These are phyloP conservation scores for Penicillium polonicum DNA, from an alignment of 2,329 filamentous ascomycete species.

Conservation along the genomic window DNA sequence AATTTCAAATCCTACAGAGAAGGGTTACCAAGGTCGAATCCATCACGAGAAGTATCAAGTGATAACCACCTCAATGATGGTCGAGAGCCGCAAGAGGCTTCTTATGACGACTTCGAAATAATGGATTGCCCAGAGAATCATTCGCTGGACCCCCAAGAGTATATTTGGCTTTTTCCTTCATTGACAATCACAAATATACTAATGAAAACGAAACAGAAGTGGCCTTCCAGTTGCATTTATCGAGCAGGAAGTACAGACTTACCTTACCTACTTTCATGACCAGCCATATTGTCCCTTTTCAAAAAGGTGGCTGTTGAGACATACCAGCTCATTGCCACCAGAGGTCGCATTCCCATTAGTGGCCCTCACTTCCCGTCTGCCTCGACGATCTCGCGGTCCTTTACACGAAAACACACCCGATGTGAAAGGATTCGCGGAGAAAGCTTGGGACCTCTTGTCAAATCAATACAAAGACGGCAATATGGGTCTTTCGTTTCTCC, in stretches of 20 bases:
- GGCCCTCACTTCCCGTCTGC: slow-evolving; percentile 24
- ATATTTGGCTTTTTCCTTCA: neutral
- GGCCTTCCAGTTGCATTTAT: slow-evolving; percentile 10
- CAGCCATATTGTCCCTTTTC: slow-evolving; percentile 28
- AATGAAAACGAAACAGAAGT: neutral
- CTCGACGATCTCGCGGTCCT: slow-evolving; percentile 7
- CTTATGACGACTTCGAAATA: neutral
- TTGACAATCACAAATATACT: neutral
- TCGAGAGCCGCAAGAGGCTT: neutral
- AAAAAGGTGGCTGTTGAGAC: slow-evolving; percentile 17
- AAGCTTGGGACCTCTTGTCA: slow-evolving; percentile 26
- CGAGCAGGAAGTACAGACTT: slow-evolving; percentile 21
- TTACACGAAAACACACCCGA: neutral
- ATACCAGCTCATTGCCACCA: slow-evolving; percentile 13
- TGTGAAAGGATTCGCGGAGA: slow-evolving; percentile 12
- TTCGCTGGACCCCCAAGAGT: neutral
- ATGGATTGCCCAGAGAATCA: neutral
- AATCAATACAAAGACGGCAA: slow-evolving; percentile 15
- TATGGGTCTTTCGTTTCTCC: slow-evolving; percentile 22
- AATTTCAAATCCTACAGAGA: slow-evolving; percentile 2
- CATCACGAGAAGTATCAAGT: neutral
- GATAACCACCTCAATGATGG: neutral
- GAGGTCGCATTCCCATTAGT: slow-evolving; percentile 24
- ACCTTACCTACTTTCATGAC: slow-evolving; percentile 26
- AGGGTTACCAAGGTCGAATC: slow-evolving; percentile 8